Conservation (phyloP, 768 basidiomycete genomes). For the Amanita molliuscula region DNA sequence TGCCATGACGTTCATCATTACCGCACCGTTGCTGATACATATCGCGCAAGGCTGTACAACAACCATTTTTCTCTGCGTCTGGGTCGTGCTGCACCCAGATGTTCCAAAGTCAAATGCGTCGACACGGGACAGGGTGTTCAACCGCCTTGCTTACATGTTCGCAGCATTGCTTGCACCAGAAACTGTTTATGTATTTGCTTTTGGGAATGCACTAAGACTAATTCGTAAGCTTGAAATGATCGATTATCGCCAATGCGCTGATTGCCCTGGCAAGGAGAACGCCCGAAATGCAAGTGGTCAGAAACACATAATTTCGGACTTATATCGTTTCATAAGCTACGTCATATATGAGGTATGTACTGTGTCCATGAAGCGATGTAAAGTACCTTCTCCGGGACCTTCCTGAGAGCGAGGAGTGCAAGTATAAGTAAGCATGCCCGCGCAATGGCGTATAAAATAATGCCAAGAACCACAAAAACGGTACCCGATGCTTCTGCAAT, state of each 20-base stretch:
- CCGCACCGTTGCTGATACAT: background rate
- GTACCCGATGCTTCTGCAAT: background rate
- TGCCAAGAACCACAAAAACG: constrained; percentile 4
- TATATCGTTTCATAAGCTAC: too few relatives aligned
- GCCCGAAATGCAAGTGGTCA: background rate
- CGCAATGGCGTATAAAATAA: constrained; percentile 4
- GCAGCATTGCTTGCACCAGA: background rate
- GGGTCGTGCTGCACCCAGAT: background rate
- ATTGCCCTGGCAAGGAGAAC: background rate
- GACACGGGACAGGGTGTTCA: background rate
- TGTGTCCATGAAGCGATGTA: background rate
- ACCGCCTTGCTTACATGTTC: background rate
- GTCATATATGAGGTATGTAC: background rate
- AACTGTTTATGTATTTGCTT: background rate
- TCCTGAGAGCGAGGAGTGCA: background rate
- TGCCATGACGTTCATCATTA: too few relatives aligned
- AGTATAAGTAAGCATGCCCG: background rate
- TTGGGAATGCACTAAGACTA: background rate
- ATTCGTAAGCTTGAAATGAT: background rate
- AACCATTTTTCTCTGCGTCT: constrained; percentile 2
- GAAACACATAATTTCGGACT: too few relatives aligned
- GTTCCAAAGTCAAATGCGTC: background rate
- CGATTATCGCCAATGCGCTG: background rate
- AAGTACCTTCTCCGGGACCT: background rate
- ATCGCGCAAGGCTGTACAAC: background rate